Percentiles rank a stretch among this genome's conserved stretches.
Conservation (phyloP, 129 eudicot species). For the Pulicaria dysenterica region DNA sequence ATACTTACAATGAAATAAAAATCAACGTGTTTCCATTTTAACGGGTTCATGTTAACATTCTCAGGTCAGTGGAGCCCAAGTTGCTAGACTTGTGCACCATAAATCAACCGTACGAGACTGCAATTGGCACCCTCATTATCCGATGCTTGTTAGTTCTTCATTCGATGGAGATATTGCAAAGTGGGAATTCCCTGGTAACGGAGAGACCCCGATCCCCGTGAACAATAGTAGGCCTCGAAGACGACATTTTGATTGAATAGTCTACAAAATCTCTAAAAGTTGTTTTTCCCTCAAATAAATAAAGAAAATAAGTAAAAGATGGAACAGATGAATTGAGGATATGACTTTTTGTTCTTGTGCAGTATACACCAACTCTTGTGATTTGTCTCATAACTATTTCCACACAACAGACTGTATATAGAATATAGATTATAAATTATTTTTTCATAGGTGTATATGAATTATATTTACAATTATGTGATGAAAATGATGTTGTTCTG, state of each 20-base stretch:
- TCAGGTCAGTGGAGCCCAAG: conserved; percentile 74
- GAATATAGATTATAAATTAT: conserved; percentile 5
- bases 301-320: conserved; percentile 14
- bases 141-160: conserved; percentile 86
- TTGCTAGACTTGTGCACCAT: conserved; percentile 73
- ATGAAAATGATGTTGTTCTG: no score
- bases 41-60: conserved; percentile 6
- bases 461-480: no score
- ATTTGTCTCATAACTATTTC: background rate
- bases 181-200: conserved; percentile 75
- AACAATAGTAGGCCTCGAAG: conserved; percentile 34
- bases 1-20: background rate
- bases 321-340: conserved; percentile 5
- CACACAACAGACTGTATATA: conserved; percentile 29
- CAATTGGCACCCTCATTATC: conserved; percentile 90
- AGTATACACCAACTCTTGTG: background rate
- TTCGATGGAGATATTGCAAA: conserved; percentile 84
- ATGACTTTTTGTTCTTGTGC: conserved; percentile 25
- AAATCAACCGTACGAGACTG: conserved; percentile 83
- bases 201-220: conserved; percentile 34
- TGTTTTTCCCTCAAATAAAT: background rate
- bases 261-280: conserved; percentile 15
- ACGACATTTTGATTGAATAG: conserved; percentile 34
- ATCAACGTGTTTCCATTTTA: background rate
- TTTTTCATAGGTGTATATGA: conserved; percentile 8